A percentile compares a stretch with the other conserved stretches of the same genome.
phyloP scores from a whole-genome alignment of 176 grass and related monocot species.

The Raddia guianensis region DNA sequence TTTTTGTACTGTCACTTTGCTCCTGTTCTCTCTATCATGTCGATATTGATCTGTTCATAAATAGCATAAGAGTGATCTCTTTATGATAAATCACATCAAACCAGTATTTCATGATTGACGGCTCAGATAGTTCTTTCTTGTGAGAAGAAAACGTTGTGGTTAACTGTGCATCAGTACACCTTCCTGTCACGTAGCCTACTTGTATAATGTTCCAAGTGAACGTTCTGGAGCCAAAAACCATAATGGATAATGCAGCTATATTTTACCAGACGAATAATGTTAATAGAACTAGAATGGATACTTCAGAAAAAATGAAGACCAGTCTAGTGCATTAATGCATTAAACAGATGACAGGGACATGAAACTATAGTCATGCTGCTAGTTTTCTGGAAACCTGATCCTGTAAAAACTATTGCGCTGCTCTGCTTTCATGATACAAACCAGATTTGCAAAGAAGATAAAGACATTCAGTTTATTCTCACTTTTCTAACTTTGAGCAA shows the following conservation, averaged over 20 bases:
- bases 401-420: not conserved
- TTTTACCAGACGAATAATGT: slow-evolving; percentile 9
- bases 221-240: not conserved
- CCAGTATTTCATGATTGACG: slow-evolving; percentile 11
- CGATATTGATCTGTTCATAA: not conserved
- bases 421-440: slow-evolving; percentile 16
- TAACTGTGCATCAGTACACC: not conserved
- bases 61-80: slow-evolving; percentile 16
- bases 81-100: slow-evolving; percentile 17
- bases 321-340: not conserved
- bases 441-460: slow-evolving; percentile 5
- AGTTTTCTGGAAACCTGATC: not conserved
- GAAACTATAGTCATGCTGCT: not conserved
- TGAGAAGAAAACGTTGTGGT: slow-evolving; percentile 29
- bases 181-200: not conserved
- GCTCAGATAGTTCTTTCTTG: slow-evolving; percentile 16
- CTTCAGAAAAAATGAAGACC: slow-evolving; percentile 23
- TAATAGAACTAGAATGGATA: not conserved
- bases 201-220: slow-evolving; percentile 15
- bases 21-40: slow-evolving; percentile 5
- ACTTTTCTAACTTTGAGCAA: slow-evolving; percentile 11
- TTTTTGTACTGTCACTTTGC: slow-evolving; percentile 24
- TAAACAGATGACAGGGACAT: slow-evolving; percentile 15
- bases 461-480: not conserved
- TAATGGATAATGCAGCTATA: not conserved